Base-by-base conservation (phyloP, 192 early-diverging fungal species). In the Phlyctochytrium bullatum region DNA sequence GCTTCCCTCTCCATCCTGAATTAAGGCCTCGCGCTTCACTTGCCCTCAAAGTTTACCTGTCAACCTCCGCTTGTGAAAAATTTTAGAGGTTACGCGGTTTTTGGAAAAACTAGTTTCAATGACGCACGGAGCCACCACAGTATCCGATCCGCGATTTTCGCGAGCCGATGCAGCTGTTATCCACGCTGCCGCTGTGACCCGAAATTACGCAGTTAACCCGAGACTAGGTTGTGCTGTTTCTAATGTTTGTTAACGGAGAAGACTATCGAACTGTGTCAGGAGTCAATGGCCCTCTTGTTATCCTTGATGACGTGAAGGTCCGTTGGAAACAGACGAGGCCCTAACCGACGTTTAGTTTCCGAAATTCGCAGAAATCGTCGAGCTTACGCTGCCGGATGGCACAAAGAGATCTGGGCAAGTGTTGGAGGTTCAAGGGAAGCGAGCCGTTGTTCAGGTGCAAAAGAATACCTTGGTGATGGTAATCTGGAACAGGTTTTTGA, bases 271-370 rank as follows among this genome's bases (percentile, higher is more conserved):
- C 97, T 28, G 94, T 99, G 35, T 81, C 93, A 16, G 95, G 97
- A 74, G 93, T 99, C 30, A 99, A 98, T 78, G 97, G 97, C 32
- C 97, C 97, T 40, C 81, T 99, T 60, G 97, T 99, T 34, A 95
- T 98, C 81, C 84, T 99, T 62, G 97, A 99, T 80, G 94, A 98
- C 73, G 93, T 99, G 73, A 97, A 98, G 88, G 92, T 93, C 76
- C 29, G 63, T 27, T 57, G 25, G 16, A 25, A 57, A 57, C 12
- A 6, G 10, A 57, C 54, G 12, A 10, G 10, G 10, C 61, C 69
- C 2, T 0, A 47, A 16, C 64, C 59, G 10, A n/a, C 47, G 32
- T 61, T 23, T 69, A 93, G 91, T 95, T 92, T 79, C 93, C 95
- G 58, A 95, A 93, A 77, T 99, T 94, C 78, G 89, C 90, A 2